Conservation (phyloP, 305 asterid genomes). For the Fraxinus ornus region DNA sequence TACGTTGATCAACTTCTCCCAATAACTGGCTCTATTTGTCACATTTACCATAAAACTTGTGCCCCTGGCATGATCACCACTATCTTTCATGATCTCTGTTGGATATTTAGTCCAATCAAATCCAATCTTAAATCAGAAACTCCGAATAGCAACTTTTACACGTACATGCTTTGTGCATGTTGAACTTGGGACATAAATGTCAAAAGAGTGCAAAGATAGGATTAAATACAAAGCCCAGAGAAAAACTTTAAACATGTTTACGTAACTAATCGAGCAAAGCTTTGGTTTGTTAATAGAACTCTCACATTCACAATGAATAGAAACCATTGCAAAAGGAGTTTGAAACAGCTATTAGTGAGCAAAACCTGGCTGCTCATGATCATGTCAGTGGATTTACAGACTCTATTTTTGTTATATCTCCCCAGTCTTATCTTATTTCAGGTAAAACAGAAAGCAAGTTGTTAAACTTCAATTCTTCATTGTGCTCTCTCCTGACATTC, state of each 20-base stretch:
- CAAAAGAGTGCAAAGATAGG: not conserved
- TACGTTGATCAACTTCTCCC: not conserved
- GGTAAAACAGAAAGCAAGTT: not conserved
- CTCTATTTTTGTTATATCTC: not conserved
- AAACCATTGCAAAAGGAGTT: not conserved
- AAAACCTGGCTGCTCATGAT: not conserved
- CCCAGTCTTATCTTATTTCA: not conserved
- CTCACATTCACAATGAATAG: not conserved
- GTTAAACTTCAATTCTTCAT: not conserved
- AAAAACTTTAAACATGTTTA: not conserved
- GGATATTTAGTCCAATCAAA: not conserved
- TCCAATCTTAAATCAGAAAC: not conserved
- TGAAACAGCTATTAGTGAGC: not conserved
- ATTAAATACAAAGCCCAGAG: not conserved
- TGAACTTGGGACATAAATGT: not conserved
- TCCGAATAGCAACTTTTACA: not conserved
- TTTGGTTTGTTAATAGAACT: not conserved
- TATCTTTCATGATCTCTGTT: not conserved
- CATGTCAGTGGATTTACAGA: not conserved
- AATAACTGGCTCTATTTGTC: not conserved
- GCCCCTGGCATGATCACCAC: not conserved
- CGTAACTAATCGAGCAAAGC: not conserved
- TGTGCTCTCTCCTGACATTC: not conserved
- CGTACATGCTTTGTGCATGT: not conserved
- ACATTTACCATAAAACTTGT: not conserved